Base-by-base conservation (phyloP, 1,284 basidiomycete species). In the Termitomyces sp. region DNA sequence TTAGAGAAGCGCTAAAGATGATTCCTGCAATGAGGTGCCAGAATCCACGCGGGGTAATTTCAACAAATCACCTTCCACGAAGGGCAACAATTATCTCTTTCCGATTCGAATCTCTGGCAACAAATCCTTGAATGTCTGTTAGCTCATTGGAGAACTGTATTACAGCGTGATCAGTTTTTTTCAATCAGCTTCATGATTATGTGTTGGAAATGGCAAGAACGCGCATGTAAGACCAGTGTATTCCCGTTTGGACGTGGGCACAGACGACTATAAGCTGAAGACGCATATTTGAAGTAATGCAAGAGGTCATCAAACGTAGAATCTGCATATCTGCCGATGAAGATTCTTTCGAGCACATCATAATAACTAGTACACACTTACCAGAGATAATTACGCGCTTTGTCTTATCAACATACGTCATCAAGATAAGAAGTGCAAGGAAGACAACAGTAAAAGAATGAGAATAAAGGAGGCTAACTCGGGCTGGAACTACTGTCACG, bases 231-330 rank as follows among this genome's bases (percentile, higher is more conserved):
- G 7, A 80, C 73, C 1, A 80, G 69, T 28, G 62, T 67, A 42
- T 74, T 78, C 24, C 79, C 78, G 54, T 80, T 78, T 2, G 79
- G 79, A 6, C 71, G 68, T 7, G 72, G 73, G 54, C 79, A 81
- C 8, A 80, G 45, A 2, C 65, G 50, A 36, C 63, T 66, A 56
- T 81, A 81, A 1, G 77, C 76, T 4, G 77, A 80, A 26, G 78
- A 75, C 2, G 77, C 75, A 57, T 76, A 79, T 62, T 77, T 78
- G 68, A 77, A 75, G 65, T 78, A 78, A 57, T 75, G 70, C 2
- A 76, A 61, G 7, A 79, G 66, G 54, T 75, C 65, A 43, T 72
- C 60, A 59, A 71, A 77, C 5, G 39, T 53, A n/a, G 46, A 34
- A 21, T 57, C 58, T 59, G 54, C 34, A 36, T 36, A 15, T n/a